Evolutionary conservation across 169 alveolate species (phyloP).

Genomic region (Plasmodium vivax): DNA sequence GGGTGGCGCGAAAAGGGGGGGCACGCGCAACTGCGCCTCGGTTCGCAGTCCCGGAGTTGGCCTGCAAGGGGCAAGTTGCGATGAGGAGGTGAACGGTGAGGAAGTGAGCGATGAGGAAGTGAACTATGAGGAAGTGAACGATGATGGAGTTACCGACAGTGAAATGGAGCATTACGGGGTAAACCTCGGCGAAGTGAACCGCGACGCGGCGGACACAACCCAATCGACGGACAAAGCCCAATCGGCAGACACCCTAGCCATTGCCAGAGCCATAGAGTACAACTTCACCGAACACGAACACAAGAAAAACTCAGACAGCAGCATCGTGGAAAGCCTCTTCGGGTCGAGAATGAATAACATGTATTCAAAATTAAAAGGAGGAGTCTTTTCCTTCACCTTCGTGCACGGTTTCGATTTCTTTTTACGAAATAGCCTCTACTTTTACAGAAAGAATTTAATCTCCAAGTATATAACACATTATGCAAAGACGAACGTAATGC

Average conservation of each 20-base stretch:
- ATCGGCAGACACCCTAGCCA: neutral
- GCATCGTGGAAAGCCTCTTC: neutral
- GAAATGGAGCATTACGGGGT: neutral
- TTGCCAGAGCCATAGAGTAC: neutral
- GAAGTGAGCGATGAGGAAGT: neutral
- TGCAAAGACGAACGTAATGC: slow-evolving; percentile 47
- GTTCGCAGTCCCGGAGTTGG: neutral
- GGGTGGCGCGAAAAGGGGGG: neutral
- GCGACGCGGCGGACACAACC: neutral
- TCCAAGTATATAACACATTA: slow-evolving; percentile 44
- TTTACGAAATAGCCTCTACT: slow-evolving; percentile 36
- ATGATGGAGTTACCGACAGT: neutral
- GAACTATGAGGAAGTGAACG: neutral
- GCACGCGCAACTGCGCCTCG: neutral
- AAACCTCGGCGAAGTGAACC: neutral
- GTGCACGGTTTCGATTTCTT: slow-evolving; percentile 35
- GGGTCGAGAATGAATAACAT: slow-evolving; percentile 15
- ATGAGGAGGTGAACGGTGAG: neutral
- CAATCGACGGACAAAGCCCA: no score
- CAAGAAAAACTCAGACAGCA: neutral
- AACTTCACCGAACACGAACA: slow-evolving; percentile 13
- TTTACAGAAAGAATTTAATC: neutral
- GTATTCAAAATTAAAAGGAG: slow-evolving; percentile 19
- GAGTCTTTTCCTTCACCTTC: slow-evolving; percentile 30
- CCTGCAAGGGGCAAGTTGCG: neutral